Evolutionary conservation across 805 yeast species (phyloP).

Genomic region (Myxozyma udenii): DNA sequence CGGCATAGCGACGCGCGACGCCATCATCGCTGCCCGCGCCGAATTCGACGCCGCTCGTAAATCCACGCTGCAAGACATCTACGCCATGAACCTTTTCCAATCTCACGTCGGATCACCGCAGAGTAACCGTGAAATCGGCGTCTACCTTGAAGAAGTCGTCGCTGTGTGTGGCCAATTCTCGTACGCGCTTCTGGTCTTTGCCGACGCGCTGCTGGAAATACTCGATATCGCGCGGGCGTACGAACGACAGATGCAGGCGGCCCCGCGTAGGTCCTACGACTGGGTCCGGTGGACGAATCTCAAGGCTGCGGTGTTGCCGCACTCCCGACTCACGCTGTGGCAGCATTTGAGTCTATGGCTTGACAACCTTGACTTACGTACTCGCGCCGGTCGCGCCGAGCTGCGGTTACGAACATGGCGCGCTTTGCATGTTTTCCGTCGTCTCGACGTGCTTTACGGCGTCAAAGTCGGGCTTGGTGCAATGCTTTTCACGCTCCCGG

Average conservation of each 20-base stretch:
- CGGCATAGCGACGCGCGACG: not conserved
- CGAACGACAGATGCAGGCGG: not conserved
- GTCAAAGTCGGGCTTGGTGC: constrained; percentile 78
- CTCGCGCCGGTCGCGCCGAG: constrained; percentile 9
- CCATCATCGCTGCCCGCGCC: constrained; percentile 33
- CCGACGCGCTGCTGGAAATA: constrained; percentile 48
- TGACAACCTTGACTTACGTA: too few species aligned
- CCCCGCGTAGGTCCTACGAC: constrained; percentile 4
- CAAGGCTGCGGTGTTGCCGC: not conserved
- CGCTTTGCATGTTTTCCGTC: constrained; percentile 49
- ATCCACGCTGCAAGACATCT: constrained; percentile 55
- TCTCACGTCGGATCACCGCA: constrained; percentile 34
- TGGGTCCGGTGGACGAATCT: constrained; percentile 1
- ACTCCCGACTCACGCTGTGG: too few species aligned
- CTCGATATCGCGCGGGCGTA: constrained; percentile 4
- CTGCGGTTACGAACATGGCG: constrained; percentile 38
- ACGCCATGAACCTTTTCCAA: constrained; percentile 53
- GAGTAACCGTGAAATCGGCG: constrained; percentile 39
- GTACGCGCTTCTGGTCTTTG: constrained; percentile 57
- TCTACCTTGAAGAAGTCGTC: constrained; percentile 71
- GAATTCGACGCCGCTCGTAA: constrained; percentile 56
- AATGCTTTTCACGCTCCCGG: constrained; percentile 59
- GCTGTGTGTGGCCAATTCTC: constrained; percentile 82
- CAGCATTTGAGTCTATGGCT: too few species aligned
- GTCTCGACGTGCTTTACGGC: constrained; percentile 74